Base-by-base conservation (phyloP, 768 basidiomycete genomes). In the Termitomyces sp. region DNA sequence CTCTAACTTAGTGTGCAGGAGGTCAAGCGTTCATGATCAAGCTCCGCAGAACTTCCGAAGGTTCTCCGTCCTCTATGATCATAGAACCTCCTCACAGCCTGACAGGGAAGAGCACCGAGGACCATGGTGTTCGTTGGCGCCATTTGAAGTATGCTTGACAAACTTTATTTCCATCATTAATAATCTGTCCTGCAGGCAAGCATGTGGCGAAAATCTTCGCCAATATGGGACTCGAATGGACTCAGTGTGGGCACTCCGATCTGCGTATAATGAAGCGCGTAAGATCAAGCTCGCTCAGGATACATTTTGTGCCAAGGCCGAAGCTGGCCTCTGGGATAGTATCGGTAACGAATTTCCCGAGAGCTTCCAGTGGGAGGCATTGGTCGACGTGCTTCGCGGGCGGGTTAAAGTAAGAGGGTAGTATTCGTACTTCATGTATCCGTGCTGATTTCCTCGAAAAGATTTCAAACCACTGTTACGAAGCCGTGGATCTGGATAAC, bases 11-110 rank as follows among this genome's bases (percentile, higher is more conserved):
- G 44, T 36, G 44, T 33, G 15, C 60, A 91, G 93, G 89, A 47
- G 94, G 94, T 5, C 91, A 95, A 66, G 89, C 93, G 0, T 94
- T 92, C 64, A 78, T 91, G 63, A 78, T 95, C 63, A 97, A 97
- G 68, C 75, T 92, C 23, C 82, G 95, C 18, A 83, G 81, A 64
- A 92, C 92, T 2, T 66, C 76, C 36, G 89, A 91, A 58, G 82
- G 85, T 22, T 88, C 91, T 0, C 79, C 91, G 1, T 79, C 82
- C 4, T 88, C 89, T 7, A 92, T 93, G 89, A 66, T 94, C 11
- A 74, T 97, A 35, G 94, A 97, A 43, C 89, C 92, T 38, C 92
- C 91, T 1, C 81, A 82, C 64, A 75, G 73, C 13, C 73, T 94
- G 59, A 70, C 81, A 49, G 73, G 73, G 51, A 83, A 72, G 29